Base-by-base conservation (phyloP, 2,329 filamentous ascomycete genomes). In the Diplodia seriata region DNA sequence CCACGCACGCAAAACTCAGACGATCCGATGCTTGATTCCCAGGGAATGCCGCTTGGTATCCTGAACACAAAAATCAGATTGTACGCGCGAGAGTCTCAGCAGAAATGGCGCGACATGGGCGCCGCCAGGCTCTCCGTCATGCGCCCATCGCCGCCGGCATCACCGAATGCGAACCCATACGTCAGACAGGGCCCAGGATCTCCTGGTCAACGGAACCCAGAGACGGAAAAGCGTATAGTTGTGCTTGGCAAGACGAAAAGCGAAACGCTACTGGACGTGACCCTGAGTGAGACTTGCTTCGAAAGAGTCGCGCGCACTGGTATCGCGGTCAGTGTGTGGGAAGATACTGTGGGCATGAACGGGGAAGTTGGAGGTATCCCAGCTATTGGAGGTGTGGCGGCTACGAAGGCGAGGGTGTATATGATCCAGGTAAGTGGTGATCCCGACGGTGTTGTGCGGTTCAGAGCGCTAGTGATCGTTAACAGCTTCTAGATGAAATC, bases 91-190 rank as follows among this genome's bases (percentile, higher is more conserved):
- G 90, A 93, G 69, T 83, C 83, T 11, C 84, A 87, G 1, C 84
- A 87, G 14, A 94, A 94, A 76, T 99, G 95, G 95, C 89, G 93
- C 70, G 94, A 98, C 76, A 89, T 94, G 82, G 94, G 95, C 71
- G 89, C 92, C 72, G 96, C 93, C 69, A 85, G 89, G 47, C 82
- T 99, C 69, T 92, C 91, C 18, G 93, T 99, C 74, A 89, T 93
- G 76, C 87, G 89, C 20, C 91, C 92, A n/a, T 43, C 47, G 50
- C 33, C 47, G 7, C 56, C 66, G 1, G 53, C 66, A 18, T 78
- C 73, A 72, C 76, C 78, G 20, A 68, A 75, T 57, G 70, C 75
- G 71, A 55, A 76, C 49, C 66, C 70, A 47, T 72, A 76, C 70
- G 72, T 69, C 61, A 73, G 70, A 69, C 74, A 70, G 63, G 50